phyloP scores from a whole-genome alignment of 1,284 basidiomycete species.

The Exobasidium cylindrosporum region DNA sequence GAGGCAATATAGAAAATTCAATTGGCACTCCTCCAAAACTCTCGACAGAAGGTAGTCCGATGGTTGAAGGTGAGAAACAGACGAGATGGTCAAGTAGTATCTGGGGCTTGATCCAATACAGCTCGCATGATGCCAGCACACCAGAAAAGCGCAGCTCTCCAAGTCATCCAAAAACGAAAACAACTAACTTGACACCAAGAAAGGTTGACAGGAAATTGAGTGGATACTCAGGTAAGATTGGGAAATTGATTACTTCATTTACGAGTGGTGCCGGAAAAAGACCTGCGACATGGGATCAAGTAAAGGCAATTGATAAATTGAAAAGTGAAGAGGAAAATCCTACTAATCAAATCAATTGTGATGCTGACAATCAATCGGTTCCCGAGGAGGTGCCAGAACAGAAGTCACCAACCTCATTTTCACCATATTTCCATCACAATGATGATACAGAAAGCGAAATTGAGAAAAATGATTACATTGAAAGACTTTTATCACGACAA shows the following conservation, averaged over 20 bases:
- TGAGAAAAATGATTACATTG: neutral
- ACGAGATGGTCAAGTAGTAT: conserved; percentile 9
- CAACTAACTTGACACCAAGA: neutral
- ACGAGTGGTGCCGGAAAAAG: neutral
- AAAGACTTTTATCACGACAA: neutral
- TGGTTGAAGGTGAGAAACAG: neutral
- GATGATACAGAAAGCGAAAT: neutral
- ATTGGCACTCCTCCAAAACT: neutral
- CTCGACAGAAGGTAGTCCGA: neutral
- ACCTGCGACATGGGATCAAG: neutral
- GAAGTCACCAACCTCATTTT: neutral
- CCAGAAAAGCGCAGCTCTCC: neutral
- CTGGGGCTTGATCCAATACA: conserved; percentile 14
- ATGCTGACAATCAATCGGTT: neutral
- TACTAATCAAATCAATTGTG: neutral
- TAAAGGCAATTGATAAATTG: neutral
- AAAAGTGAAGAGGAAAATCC: neutral
- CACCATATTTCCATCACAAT: neutral
- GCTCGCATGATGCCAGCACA: neutral
- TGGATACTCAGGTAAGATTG: neutral
- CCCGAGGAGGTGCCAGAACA: neutral
- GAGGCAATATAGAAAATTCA: neutral
- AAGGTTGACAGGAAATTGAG: neutral
- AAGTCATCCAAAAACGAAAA: neutral
- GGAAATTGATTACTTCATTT: conserved; percentile 5